phyloP scores from a whole-genome alignment of 2,329 filamentous ascomycete species.

The Trichoderma atrobrunneum region DNA sequence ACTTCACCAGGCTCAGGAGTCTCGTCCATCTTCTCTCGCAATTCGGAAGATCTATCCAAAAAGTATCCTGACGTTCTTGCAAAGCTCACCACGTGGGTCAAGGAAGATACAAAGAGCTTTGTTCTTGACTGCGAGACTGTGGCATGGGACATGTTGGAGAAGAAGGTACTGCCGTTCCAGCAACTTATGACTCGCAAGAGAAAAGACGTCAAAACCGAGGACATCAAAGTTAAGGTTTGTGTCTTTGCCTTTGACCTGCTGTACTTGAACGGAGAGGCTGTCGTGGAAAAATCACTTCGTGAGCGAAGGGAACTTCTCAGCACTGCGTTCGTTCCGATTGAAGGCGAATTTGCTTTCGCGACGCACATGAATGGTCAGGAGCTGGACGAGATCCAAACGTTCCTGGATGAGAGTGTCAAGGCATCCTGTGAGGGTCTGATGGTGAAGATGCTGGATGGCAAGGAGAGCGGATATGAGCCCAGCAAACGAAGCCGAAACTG shows the following conservation, averaged over 20 bases:
- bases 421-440: conserved; percentile 95
- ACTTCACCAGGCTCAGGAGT: conserved; percentile 73
- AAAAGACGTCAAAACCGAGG: conserved; percentile 93
- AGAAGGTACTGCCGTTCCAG: conserved; percentile 95
- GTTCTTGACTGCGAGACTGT: conserved; percentile 99
- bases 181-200: conserved; percentile 97
- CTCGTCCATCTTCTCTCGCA: conserved; percentile 92
- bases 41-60: conserved; percentile 94
- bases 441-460: conserved; percentile 98
- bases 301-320: conserved; percentile 77
- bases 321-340: conserved; percentile 68
- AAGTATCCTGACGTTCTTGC: conserved; percentile 95
- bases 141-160: conserved; percentile 90
- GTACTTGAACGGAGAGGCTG: conserved; percentile 85
- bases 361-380: conserved; percentile 83
- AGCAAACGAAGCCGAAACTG: conserved; percentile 96
- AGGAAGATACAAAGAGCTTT: conserved; percentile 85
- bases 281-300: conserved; percentile 83
- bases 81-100: conserved; percentile 87
- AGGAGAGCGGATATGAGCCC: conserved; percentile 91
- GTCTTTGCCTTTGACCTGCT: conserved; percentile 95
- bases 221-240: conserved; percentile 95
- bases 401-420: conserved; percentile 93
- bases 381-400: conserved; percentile 86
- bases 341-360: conserved; percentile 90